phyloP scores from a whole-genome alignment of 495 filamentous ascomycete species.

The Aeminium ludgeri region DNA sequence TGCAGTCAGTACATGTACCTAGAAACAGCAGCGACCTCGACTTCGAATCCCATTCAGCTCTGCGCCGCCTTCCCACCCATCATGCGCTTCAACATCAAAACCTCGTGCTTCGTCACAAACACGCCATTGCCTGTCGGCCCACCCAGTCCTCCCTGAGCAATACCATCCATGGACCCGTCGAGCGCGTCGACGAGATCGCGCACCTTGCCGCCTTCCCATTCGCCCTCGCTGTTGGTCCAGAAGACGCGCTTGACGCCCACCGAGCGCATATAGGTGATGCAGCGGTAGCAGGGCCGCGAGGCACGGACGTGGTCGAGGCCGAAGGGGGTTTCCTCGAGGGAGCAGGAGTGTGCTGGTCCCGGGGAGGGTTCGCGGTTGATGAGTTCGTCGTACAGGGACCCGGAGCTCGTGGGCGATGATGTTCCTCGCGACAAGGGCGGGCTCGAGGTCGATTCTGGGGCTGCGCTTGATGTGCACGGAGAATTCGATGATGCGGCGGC shows the following conservation, averaged over 20 bases:
- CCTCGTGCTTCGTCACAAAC: constrained; percentile 38
- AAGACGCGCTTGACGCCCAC: constrained; percentile 38
- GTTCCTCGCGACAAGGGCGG: not conserved
- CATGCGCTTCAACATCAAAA: constrained; percentile 29
- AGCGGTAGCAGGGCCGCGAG: constrained; percentile 36
- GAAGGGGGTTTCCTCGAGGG: not conserved
- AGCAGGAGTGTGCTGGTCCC: not conserved
- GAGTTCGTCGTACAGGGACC: constrained; percentile 34
- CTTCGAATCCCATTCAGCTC: too few relatives aligned
- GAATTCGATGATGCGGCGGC: not conserved
- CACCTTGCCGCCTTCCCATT: constrained; percentile 35
- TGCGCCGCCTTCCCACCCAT: constrained; percentile 14
- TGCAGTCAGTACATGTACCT: too few relatives aligned
- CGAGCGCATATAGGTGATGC: constrained; percentile 33
- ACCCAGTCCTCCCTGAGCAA: constrained; percentile 7
- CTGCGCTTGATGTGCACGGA: not conserved
- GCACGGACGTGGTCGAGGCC: constrained; percentile 8
- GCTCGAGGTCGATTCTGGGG: not conserved
- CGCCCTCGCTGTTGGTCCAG: constrained; percentile 32
- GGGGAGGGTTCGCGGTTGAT: constrained; percentile 6
- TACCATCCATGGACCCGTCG: constrained; percentile 18
- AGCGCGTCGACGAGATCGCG: constrained; percentile 32
- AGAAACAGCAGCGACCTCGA: too few relatives aligned
- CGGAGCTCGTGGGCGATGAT: constrained; percentile 5
- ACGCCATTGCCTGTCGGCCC: constrained; percentile 15